Base-by-base conservation (phyloP, 768 basidiomycete species). In the Lepiota brunneoincarnata region DNA sequence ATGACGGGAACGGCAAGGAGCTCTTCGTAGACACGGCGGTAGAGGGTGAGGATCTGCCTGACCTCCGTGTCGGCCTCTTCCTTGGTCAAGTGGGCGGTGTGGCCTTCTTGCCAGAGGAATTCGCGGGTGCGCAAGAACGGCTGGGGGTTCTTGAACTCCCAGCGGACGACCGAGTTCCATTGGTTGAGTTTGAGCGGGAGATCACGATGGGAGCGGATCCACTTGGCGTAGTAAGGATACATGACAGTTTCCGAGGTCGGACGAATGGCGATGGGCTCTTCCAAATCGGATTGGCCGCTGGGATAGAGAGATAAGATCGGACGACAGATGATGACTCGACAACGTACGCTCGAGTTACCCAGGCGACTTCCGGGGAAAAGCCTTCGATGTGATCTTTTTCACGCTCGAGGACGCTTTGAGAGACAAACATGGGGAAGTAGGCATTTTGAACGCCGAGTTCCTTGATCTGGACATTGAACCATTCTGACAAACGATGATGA, bases 91-190 rank as follows among this genome's bases (percentile, higher is more conserved):
- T 89, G 85, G 2, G 97, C 96, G 7, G 97, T 98, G 75, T 99
- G 97, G 35, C 97, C 97, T 72, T 99, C 97, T 75, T 99, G 97
- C 97, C 97, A 99, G n/a, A 99, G 77, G 81, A 98, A 99, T 75
- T 99, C 97, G 67, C 97, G 91, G 2, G 97, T 98, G 52, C 97
- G 93, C 35, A 99, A 82, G 89, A 99, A 99, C 6, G 97, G 97
- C 70, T 99, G 95, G 54, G 96, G 96, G 69, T 95, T 95, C 75
- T 99, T 99, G 81, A 99, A 99, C 70, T 99, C 96, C 97, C 97
- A 99, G 54, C 97, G 88, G 28, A 99, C 97, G 62, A 99, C 94
- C 60, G 87, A 93, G 75, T 99, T 99, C 97, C 97, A 99, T 69
- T 98, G 90, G 73, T 98, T 99, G 43, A 98, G 80, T 70, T 96